Conservation (phyloP, 139 green algal species). For the Chlorella sp. region DNA sequence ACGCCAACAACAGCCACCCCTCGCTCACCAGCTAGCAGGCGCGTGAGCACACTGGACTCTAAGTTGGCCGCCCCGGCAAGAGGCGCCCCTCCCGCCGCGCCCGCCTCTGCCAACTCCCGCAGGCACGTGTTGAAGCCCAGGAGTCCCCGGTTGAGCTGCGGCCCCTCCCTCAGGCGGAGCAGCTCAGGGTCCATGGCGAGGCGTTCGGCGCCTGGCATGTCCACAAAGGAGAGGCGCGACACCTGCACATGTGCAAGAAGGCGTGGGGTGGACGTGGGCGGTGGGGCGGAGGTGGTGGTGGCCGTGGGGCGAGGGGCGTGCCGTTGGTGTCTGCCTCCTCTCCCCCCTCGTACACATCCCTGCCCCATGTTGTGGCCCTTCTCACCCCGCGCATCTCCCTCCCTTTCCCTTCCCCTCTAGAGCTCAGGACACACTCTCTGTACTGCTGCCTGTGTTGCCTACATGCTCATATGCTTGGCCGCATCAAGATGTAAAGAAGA, state of each 20-base stretch:
- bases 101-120: constrained; percentile 1
- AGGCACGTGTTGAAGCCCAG: constrained; percentile 18
- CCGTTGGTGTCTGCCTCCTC: no score
- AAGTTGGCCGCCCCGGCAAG: constrained; percentile 33
- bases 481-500: no score
- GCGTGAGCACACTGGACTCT: constrained; percentile 41
- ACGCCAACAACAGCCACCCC: no score
- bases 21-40: constrained; percentile 45
- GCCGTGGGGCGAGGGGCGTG: no score
- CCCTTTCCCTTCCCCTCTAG: no score
- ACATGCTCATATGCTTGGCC: no score
- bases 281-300: background rate
- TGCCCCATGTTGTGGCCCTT: no score
- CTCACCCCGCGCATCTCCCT: no score
- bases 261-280: no score
- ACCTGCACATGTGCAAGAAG: constrained; percentile 26
- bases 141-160: constrained; percentile 38
- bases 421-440: no score
- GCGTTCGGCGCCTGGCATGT: constrained; percentile 59
- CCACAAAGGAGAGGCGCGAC: constrained; percentile 49
- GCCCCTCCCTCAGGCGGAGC: constrained; percentile 53
- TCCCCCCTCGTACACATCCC: no score
- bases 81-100: background rate
- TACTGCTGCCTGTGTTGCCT: no score
- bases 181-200: constrained; percentile 62